These are phyloP conservation scores for Fusarium mundagurra DNA, from an alignment of 2,329 filamentous ascomycete species.

Conservation along the genomic window DNA sequence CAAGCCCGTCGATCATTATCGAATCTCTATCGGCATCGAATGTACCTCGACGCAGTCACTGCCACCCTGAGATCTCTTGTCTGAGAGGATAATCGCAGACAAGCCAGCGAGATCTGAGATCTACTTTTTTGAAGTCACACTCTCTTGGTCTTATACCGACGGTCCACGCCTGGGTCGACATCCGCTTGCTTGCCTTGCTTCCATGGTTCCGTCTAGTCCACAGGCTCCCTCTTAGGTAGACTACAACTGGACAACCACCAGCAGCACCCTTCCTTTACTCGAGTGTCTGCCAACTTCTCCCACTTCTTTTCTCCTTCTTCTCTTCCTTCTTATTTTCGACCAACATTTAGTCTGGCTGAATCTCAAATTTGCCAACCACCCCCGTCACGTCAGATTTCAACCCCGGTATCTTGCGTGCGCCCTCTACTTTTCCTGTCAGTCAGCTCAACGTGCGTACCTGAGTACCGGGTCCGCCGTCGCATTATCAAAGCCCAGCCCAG, in stretches of 20 bases:
- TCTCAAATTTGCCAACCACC: conserved; percentile 10
- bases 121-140: conserved; percentile 6
- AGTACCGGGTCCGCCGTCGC: conserved; percentile 34
- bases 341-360: conserved; percentile 14
- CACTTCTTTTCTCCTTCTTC: conserved; percentile 23
- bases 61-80: conserved; percentile 1
- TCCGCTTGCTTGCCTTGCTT: conserved; percentile 21
- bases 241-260: conserved; percentile 22
- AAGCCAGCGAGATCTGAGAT: conserved; percentile 18
- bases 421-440: conserved; percentile 11
- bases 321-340: conserved; percentile 2
- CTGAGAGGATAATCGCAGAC: background rate
- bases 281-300: conserved; percentile 24
- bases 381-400: conserved; percentile 30
- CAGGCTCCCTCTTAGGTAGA: conserved; percentile 23
- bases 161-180: conserved; percentile 8
- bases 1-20: conserved; percentile 29
- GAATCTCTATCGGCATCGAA: background rate
- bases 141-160: background rate
- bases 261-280: conserved; percentile 20
- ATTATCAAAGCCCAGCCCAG: conserved; percentile 15
- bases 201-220: conserved; percentile 19
- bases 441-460: conserved; percentile 20
- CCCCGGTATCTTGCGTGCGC: conserved; percentile 29
- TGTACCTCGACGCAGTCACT: background rate